Conservation (phyloP, 805 yeast genomes). For the Candida endomychidarum region DNA sequence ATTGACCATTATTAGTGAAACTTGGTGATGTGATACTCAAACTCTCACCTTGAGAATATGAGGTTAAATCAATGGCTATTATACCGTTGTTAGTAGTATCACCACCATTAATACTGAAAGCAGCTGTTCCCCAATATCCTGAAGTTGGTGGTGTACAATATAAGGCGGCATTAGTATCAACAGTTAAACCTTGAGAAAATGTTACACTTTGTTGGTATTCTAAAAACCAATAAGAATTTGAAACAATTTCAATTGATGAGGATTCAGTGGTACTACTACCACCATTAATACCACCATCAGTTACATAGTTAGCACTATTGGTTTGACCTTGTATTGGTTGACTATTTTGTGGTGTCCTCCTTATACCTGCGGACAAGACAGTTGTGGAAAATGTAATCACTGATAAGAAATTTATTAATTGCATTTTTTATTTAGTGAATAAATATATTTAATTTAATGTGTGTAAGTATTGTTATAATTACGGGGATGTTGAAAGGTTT, state of each 20-base stretch:
- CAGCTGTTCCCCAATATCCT: neutral
- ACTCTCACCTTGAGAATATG: neutral
- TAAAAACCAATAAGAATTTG: neutral
- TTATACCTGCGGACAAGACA: too few relatives aligned
- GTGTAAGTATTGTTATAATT: too few relatives aligned
- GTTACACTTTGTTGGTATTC: neutral
- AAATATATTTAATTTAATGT: too few relatives aligned
- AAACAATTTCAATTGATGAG: neutral
- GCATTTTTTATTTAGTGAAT: too few relatives aligned
- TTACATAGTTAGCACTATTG: neutral
- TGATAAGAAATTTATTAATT: too few relatives aligned
- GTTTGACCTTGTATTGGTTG: too few relatives aligned
- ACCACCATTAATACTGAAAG: neutral
- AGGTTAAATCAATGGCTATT: slow-evolving; percentile 1
- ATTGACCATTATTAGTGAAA: slow-evolving; percentile 25
- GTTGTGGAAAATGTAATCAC: too few relatives aligned
- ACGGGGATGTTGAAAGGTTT: too few relatives aligned
- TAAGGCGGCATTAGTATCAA: neutral
- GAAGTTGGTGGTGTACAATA: neutral
- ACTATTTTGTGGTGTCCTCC: too few relatives aligned
- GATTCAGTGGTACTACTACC: slow-evolving; percentile 1
- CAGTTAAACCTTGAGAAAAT: neutral
- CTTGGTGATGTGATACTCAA: neutral
- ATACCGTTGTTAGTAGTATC: neutral
- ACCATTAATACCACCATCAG: slow-evolving; percentile 1